phyloP scores from a whole-genome alignment of 164 flowering plant species.

The Akebia trifoliata region DNA sequence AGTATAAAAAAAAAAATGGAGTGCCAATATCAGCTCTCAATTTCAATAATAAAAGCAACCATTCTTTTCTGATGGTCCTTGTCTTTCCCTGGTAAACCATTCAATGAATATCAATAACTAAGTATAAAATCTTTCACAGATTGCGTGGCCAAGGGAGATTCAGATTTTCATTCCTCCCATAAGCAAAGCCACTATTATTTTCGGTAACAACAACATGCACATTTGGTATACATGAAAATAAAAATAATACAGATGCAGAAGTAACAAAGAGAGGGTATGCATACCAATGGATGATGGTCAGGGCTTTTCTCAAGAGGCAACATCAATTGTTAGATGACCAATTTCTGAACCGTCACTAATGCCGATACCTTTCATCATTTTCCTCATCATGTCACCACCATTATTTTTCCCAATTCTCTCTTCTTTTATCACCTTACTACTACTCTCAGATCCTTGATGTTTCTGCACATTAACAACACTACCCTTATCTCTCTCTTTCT shows the following conservation, averaged over 20 bases:
- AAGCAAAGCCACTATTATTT: too few relatives aligned
- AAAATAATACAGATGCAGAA: not conserved
- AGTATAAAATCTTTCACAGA: too few relatives aligned
- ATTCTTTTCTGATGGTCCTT: too few relatives aligned
- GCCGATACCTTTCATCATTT: constrained; percentile 16
- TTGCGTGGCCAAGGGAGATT: too few relatives aligned
- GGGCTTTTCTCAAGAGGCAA: constrained; percentile 22
- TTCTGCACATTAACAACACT: constrained; percentile 10
- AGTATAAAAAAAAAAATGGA: too few relatives aligned
- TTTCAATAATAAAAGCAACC: too few relatives aligned
- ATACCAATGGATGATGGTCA: not conserved
- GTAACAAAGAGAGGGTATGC: not conserved
- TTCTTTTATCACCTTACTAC: constrained; percentile 22
- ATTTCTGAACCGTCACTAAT: constrained; percentile 19
- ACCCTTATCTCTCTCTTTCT: constrained; percentile 18
- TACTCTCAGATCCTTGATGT: constrained; percentile 13
- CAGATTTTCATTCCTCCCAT: too few relatives aligned
- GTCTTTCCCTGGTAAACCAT: too few relatives aligned
- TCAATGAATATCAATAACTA: too few relatives aligned
- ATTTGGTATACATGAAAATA: not conserved
- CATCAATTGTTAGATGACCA: constrained; percentile 20
- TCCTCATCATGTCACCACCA: constrained; percentile 21
- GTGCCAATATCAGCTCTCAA: too few relatives aligned
- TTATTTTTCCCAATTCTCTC: constrained; percentile 10
- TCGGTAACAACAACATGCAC: too few relatives aligned